phyloP scores from a whole-genome alignment of 2,329 filamentous ascomycete species.

The Fusarium sp. region DNA sequence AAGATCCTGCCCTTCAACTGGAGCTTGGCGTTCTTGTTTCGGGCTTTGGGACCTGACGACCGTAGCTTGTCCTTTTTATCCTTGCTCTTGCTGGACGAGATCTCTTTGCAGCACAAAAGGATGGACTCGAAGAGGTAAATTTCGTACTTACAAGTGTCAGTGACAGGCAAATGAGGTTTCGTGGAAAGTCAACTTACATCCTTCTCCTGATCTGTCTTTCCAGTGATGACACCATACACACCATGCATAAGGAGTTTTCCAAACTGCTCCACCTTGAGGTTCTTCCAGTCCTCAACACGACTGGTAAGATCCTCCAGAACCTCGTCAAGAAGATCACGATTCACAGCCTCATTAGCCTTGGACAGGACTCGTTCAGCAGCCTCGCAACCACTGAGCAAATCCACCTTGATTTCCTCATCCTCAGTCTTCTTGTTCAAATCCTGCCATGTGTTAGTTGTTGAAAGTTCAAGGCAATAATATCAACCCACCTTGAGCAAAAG shows the following conservation, averaged over 20 bases:
- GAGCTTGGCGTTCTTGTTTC: conserved; percentile 80
- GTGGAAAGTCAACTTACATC: conserved; percentile 69
- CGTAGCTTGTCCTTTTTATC: conserved; percentile 78
- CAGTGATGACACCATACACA: conserved; percentile 90
- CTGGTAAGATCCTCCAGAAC: conserved; percentile 84
- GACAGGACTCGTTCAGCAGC: conserved; percentile 85
- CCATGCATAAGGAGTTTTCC: conserved; percentile 90
- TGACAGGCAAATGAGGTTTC: conserved; percentile 45
- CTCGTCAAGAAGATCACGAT: conserved; percentile 85
- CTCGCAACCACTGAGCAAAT: conserved; percentile 81
- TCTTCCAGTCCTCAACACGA: conserved; percentile 97
- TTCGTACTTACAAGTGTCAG: conserved; percentile 77
- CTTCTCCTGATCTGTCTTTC: conserved; percentile 89
- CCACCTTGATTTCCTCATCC: conserved; percentile 75
- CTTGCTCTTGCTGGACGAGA: conserved; percentile 84
- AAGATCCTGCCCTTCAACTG: conserved; percentile 98
- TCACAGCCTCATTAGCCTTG: conserved; percentile 90
- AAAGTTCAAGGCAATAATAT: conserved; percentile 6
- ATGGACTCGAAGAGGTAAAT: conserved; percentile 98
- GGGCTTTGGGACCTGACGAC: conserved; percentile 67
- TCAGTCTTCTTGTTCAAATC: conserved; percentile 89
- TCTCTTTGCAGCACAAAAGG: conserved; percentile 95
- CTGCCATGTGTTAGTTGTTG: conserved; percentile 60
- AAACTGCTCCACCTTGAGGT: conserved; percentile 89
- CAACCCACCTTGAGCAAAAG: conserved; percentile 80